These are phyloP conservation scores for Angomonas deanei DNA, from an alignment of 208 protist species.

Conservation along the genomic window DNA sequence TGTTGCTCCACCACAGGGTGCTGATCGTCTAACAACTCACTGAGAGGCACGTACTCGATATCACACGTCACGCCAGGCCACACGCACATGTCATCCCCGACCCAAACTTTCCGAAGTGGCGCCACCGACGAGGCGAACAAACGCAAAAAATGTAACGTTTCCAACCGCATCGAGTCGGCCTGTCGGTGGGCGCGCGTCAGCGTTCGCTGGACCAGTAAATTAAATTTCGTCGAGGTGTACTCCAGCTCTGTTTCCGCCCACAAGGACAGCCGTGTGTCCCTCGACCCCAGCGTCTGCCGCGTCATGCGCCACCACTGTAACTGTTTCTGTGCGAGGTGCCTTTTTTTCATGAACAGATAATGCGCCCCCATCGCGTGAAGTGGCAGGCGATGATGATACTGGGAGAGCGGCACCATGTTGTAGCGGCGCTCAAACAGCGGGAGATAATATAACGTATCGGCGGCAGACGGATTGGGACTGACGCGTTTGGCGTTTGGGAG, in stretches of 20 bases:
- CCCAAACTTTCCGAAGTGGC: constrained; percentile 29
- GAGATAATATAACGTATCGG: too few relatives aligned
- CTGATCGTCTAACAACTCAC: constrained; percentile 31
- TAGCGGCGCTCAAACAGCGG: not conserved
- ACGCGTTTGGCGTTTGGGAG: too few relatives aligned
- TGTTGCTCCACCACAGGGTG: constrained; percentile 25
- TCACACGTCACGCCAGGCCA: constrained; percentile 43
- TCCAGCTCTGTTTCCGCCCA: constrained; percentile 3
- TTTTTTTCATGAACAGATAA: constrained; percentile 7
- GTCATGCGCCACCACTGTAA: not conserved
- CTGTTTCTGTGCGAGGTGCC: not conserved
- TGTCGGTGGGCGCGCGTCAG: constrained; percentile 43
- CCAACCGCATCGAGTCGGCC: constrained; percentile 52
- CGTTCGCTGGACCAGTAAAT: constrained; percentile 29
- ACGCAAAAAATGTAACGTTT: constrained; percentile 51
- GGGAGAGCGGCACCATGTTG: constrained; percentile 6
- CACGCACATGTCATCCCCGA: constrained; percentile 39
- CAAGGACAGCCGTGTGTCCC: not conserved
- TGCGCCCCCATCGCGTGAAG: constrained; percentile 22
- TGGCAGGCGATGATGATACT: constrained; percentile 22
- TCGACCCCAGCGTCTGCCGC: not conserved
- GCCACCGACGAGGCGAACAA: constrained; percentile 28
- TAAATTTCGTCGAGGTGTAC: constrained; percentile 12
- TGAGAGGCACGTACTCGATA: constrained; percentile 24
- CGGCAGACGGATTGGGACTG: too few relatives aligned